Evolutionary conservation across 768 basidiomycete species (phyloP), one percentile per base, ranked within the genome.

Genomic region (Lanmaoa pseudosensibilis): DNA sequence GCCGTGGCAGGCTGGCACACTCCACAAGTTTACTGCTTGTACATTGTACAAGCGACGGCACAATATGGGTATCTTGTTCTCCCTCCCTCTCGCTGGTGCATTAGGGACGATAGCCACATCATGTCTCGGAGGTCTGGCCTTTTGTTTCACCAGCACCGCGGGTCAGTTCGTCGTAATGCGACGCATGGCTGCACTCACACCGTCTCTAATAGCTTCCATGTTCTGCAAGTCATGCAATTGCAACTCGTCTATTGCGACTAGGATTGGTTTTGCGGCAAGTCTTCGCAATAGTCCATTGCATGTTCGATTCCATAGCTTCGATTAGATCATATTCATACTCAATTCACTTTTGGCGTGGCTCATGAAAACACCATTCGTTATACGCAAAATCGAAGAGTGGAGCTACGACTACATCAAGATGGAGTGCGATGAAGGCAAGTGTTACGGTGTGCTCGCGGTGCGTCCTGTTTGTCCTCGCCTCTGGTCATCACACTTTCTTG

Each of bases 141-240:
- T 94, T 69, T 93, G 86, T 72, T 94, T 85, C 66, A 92, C 91
- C 9, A 92, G 90, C 38, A 91, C 86, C 43, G 90, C 91, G 65
- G 91, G 91, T 86, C 57, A 59, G 80, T 71, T 27, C 41, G n/a
- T 55, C 45, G 40, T 8, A 46, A 40, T 23, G 41, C 25, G n/a
- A 61, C 13, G 60, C 65, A 46, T 16, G 32, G 12, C 4, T 12
- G 0, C 36, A 30, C 55, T 62, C 47, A 59, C 49, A 3, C 33
- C 33, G 7, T 13, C n/a, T 13, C 36, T 39, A 15, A 65, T 74
- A 86, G 94, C 95, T 4, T 94, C 92, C 36, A 94, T 96, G 84
- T 92, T 97, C 77, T 94, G 87, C 82, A 98, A 97, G 79, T 94
- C 91, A 33, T 99, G 96, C 74, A 98, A 98, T 70, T 99, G 97